phyloP scores from a whole-genome alignment of 768 basidiomycete genomes.

The Symmetrospora coprosmae region DNA sequence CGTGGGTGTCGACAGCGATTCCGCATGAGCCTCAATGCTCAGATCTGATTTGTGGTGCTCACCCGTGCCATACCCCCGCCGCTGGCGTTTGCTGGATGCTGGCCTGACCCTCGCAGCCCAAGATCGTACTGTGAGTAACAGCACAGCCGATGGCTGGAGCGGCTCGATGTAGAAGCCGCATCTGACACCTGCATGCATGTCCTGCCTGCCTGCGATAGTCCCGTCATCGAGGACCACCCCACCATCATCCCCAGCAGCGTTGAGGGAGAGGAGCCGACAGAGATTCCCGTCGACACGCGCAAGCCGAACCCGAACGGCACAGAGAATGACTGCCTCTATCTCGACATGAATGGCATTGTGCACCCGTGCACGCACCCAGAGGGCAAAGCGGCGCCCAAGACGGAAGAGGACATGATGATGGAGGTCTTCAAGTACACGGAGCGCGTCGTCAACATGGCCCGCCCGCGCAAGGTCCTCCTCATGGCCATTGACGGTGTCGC shows the following conservation, averaged over 20 bases:
- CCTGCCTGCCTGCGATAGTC: too few relatives aligned
- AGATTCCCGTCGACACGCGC: constrained; percentile 56
- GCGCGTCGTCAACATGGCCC: constrained; percentile 88
- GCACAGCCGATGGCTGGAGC: too few relatives aligned
- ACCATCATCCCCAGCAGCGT: constrained; percentile 41
- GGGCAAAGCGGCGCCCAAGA: constrained; percentile 91
- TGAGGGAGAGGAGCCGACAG: constrained; percentile 44
- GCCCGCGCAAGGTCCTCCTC: constrained; percentile 85
- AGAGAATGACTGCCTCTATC: constrained; percentile 91
- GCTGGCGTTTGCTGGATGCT: neutral
- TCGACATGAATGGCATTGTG: constrained; percentile 99
- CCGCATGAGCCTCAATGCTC: too few relatives aligned
- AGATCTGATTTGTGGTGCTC: too few relatives aligned
- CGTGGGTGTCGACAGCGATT: too few relatives aligned
- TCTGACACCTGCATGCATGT: constrained; percentile 34
- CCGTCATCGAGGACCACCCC: constrained; percentile 75
- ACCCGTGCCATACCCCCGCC: too few relatives aligned
- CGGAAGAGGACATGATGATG: constrained; percentile 98
- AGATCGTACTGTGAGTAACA: neutral
- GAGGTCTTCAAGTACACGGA: constrained; percentile 96
- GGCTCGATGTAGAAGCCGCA: neutral
- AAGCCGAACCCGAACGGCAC: constrained; percentile 80
- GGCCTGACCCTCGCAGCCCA: neutral
- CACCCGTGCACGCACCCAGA: constrained; percentile 99
- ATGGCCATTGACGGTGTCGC: constrained; percentile 99